phyloP scores from a whole-genome alignment of 73 alveolate genomes.

The Paramecium tetraurelia region DNA sequence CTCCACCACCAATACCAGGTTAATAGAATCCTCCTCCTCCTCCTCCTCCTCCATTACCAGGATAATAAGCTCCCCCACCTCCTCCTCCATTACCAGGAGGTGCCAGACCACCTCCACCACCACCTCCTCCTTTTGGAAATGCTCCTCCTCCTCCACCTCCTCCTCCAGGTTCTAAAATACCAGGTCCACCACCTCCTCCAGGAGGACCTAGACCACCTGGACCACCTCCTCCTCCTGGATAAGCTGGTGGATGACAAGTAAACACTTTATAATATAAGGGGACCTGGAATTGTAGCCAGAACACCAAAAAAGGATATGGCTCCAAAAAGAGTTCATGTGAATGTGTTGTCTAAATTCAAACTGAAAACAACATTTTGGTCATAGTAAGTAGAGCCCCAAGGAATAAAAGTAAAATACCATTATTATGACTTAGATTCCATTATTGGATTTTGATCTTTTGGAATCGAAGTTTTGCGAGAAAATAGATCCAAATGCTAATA shows the following conservation, averaged over 20 bases:
- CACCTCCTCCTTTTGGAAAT: neutral
- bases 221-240: slow-evolving; percentile 30
- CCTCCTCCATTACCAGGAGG: neutral
- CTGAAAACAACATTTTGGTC: slow-evolving; percentile 40
- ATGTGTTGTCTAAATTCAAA: slow-evolving; percentile 8
- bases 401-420: neutral
- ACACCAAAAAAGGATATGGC: neutral
- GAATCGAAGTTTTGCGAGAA: slow-evolving; percentile 21
- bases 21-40: slow-evolving; percentile 31
- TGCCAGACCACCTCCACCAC: neutral
- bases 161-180: neutral
- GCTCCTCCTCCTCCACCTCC: slow-evolving; percentile 28
- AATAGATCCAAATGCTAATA: neutral
- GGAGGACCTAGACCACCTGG: slow-evolving; percentile 48
- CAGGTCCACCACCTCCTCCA: slow-evolving; percentile 54
- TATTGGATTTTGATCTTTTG: neutral
- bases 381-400: neutral
- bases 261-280: neutral
- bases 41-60: slow-evolving; percentile 47
- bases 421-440: neutral
- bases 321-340: slow-evolving; percentile 38
- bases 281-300: neutral
- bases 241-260: neutral
- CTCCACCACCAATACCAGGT: neutral
- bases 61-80: slow-evolving; percentile 15